A percentile compares a stretch with the other conserved stretches of the same genome.
These are phyloP conservation scores for Coemansia sp. DNA, from an alignment of 192 early-diverging fungal genomes.

Conservation along the genomic window DNA sequence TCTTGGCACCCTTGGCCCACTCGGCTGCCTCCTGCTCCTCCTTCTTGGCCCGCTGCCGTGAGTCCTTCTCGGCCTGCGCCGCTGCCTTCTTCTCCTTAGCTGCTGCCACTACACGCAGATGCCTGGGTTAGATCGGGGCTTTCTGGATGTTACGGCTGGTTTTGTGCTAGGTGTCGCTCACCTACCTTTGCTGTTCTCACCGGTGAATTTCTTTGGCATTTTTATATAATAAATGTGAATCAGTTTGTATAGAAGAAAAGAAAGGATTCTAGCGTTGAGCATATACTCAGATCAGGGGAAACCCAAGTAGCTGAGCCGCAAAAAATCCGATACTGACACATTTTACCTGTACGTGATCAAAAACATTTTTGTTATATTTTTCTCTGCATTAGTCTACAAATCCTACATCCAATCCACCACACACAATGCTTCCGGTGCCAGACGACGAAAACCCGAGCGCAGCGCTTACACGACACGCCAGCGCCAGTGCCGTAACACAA, in stretches of 20 bases:
- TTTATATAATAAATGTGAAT: no score
- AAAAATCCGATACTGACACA: no score
- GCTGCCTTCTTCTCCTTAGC: constrained; percentile 76
- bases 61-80: constrained; percentile 61
- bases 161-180: not conserved
- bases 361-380: not conserved
- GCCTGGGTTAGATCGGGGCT: not conserved
- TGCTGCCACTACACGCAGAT: constrained; percentile 51
- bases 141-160: not conserved
- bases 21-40: constrained; percentile 60
- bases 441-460: no score
- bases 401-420: constrained; percentile 1
- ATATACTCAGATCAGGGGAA: not conserved
- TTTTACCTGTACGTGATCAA: no score
- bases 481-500: not conserved
- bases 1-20: constrained; percentile 71
- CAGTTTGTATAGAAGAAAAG: no score
- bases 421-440: not conserved
- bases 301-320: no score
- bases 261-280: no score
- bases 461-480: not conserved
- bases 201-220: constrained; percentile 60
- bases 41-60: constrained; percentile 46
- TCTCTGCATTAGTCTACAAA: not conserved
- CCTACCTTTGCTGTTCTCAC: constrained; percentile 56